Evolutionary conservation across 805 yeast species (phyloP), one percentile per base, ranked within the genome.

Genomic region (Saturnispora zaruensis): DNA sequence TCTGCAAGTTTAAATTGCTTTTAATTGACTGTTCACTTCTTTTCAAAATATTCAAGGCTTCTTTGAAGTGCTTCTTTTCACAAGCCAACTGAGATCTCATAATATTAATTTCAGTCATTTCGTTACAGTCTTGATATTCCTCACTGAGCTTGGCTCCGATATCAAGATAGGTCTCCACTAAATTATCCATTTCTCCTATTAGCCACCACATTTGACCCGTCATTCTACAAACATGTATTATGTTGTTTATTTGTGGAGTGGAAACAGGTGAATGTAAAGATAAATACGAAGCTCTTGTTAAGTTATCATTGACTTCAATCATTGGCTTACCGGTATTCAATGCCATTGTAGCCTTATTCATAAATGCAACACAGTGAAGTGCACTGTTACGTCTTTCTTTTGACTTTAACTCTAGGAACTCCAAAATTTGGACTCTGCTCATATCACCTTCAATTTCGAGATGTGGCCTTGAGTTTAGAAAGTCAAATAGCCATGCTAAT

Each of bases 401-500:
- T 0, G 85, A 73, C 57, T 78, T 78, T 20, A 73, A 65, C 26
- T 78, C 74, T 40, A 83, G 65, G 58, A 83, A 84, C 50, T 78
- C 79, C 23, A 86, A 66, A 11, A 87, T 74, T 59, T 84, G 60
- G 45, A 41, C 46, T 20, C 50, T 33, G 20, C 28, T 42, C 50
- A 41, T 42, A 20, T 48, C 50, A 7, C 50, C 50, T 18, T 41
- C 46, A 18, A 33, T 42, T 36, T 48, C 46, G 23, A 48, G 21
- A 32, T 75, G 70, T 0, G 96, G 96, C 57, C 82, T 75, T 51
- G 78, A 77, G 52, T 78, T 79, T 59, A 87, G 72, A 57, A 84
- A 86, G 54, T 82, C 77, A 55, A 81, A 79, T 1, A 87, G 69
- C 89, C 93, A 84, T 8, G 87, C 74, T 45, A 88, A 68, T 14